Conservation (phyloP, 305 asterid genomes). For the Galium porrigens region DNA sequence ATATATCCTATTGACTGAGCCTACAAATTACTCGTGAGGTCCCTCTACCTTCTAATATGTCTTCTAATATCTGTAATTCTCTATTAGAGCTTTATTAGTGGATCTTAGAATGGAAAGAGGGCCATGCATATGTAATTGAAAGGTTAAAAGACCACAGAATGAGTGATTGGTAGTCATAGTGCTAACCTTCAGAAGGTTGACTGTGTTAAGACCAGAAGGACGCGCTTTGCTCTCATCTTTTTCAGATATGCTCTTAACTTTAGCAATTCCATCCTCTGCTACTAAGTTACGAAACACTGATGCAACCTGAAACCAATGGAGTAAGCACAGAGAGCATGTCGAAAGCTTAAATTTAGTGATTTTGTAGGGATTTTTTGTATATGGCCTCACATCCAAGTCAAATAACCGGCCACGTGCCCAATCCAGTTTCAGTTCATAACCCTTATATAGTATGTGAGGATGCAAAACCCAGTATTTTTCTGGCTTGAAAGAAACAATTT, state of each 20-base stretch:
- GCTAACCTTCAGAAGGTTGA: constrained; percentile 78
- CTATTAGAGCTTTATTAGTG: neutral
- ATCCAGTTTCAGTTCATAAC: constrained; percentile 67
- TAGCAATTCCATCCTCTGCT: constrained; percentile 42
- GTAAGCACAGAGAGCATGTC: constrained; percentile 17
- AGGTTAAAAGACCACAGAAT: neutral
- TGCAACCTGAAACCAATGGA: constrained; percentile 36
- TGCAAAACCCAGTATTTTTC: constrained; percentile 69
- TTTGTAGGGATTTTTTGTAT: constrained; percentile 8
- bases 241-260: constrained; percentile 49
- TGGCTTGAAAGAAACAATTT: constrained; percentile 66
- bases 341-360: neutral
- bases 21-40: neutral
- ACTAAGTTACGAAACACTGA: constrained; percentile 51
- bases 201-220: constrained; percentile 79
- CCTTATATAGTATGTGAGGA: constrained; percentile 54
- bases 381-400: constrained; percentile 57
- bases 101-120: neutral
- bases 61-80: neutral
- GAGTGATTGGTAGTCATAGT: neutral
- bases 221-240: constrained; percentile 61
- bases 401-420: constrained; percentile 73
- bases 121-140: too few relatives aligned
- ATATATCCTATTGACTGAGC: neutral
- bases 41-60: neutral